Evolutionary conservation across 768 basidiomycete species (phyloP).

Genomic region (Austroboletus festivus): DNA sequence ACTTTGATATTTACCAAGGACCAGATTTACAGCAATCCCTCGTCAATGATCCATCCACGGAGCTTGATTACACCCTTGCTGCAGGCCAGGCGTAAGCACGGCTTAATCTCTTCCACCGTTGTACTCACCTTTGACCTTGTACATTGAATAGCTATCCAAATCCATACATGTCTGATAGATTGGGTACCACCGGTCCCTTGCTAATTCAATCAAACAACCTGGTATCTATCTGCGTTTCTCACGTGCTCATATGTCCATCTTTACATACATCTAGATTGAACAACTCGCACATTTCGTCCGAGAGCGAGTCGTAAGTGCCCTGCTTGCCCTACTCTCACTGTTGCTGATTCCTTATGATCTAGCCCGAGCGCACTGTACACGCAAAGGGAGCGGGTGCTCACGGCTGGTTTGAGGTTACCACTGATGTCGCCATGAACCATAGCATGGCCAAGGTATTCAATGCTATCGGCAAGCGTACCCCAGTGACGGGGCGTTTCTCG

Average conservation of each 20-base stretch:
- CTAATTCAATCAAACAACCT: conserved; percentile 12
- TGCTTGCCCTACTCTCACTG: too few species aligned
- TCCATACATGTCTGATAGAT: conserved; percentile 13
- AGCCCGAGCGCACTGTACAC: conserved; percentile 18
- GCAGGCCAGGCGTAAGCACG: conserved; percentile 12
- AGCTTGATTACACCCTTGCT: conserved; percentile 15
- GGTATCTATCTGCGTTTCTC: neutral
- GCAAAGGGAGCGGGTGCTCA: conserved; percentile 17
- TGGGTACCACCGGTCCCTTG: conserved; percentile 14
- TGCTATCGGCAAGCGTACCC: conserved; percentile 16
- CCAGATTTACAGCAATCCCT: conserved; percentile 10
- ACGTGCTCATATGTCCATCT: neutral
- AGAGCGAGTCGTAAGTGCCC: conserved; percentile 15
- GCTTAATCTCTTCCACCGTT: neutral
- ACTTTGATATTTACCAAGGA: conserved; percentile 13
- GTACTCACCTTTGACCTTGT: neutral
- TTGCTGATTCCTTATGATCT: neutral
- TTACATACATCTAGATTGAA: conserved; percentile 11
- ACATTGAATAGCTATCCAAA: conserved; percentile 13
- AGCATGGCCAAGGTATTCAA: conserved; percentile 16
- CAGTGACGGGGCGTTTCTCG: conserved; percentile 39
- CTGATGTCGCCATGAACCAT: conserved; percentile 12
- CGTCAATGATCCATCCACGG: conserved; percentile 10
- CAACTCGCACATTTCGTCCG: conserved; percentile 16
- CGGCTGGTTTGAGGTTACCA: conserved; percentile 19